Base-by-base conservation (phyloP, 805 yeast species). In the Metschnikowia kofuensis region DNA sequence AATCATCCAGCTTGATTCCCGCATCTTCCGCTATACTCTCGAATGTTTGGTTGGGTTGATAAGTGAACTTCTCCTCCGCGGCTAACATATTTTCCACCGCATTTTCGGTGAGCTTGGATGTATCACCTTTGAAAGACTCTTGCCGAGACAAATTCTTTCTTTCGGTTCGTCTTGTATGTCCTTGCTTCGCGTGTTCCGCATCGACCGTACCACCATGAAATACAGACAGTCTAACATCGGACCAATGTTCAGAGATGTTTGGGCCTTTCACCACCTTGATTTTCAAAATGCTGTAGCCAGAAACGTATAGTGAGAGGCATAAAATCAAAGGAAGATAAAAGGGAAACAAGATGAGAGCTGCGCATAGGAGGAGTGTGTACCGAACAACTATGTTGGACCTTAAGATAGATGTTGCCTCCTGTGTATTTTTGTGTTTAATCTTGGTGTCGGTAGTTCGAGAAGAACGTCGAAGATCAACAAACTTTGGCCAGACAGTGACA, bases 311-410 rank as follows among this genome's bases (percentile, higher is more conserved):
- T 14, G 70, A 61, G 1, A 69, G 57, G 16, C 66, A 62, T 26
- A 78, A 53, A 2, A 78, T 71, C 14, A 76, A 45, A 0, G 83
- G 82, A 16, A 79, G 61, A 82, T 83, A 79, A 32, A 78, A 48
- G 0, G 84, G 84, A 6, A 79, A 44, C 14, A 72, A 48, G 10
- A 73, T 54, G 15, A 59, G 35, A 1, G 66, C 61, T 1, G 65
- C 55, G 13, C 56, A 49, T n/a, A 61, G 46, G 7, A 71, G 48
- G 10, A 70, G 49, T 2, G 62, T 38, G 15, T 62, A 44, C 38
- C 65, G 58, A 6, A 66, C 49, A 12, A 63, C 29, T 39, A 58
- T 61, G 48, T 65, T 67, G 6, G 64, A 55, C 42, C 74, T 56
- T n/a, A 68, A 53, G 34, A 68, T 48, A 29, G 75, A 66, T 7